These are phyloP conservation scores for Zalaria obscura DNA, from an alignment of 2,329 filamentous ascomycete species.

Conservation along the genomic window DNA sequence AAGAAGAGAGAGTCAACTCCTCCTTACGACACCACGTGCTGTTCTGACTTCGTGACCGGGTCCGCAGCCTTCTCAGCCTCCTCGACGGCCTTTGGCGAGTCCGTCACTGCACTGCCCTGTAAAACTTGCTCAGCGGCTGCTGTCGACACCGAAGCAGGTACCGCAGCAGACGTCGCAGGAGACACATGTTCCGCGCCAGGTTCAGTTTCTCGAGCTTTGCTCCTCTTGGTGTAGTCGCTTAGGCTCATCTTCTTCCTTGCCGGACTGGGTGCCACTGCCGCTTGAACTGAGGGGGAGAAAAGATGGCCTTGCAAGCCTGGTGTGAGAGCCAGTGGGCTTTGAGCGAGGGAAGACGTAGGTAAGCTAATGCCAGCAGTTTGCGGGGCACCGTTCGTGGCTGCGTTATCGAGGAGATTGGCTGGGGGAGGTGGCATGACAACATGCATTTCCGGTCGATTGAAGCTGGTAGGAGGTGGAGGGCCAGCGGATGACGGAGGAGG, in stretches of 20 bases:
- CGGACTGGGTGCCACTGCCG: constrained; percentile 25
- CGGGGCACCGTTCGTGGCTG: constrained; percentile 8
- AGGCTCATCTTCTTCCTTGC: constrained; percentile 35
- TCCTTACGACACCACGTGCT: too few species aligned
- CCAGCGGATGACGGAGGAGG: constrained; percentile 8
- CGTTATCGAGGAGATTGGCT: constrained; percentile 10
- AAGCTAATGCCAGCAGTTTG: constrained; percentile 3
- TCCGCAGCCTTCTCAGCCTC: too few species aligned
- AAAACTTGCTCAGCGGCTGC: not conserved
- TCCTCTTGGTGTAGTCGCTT: constrained; percentile 34
- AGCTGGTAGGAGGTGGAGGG: constrained; percentile 10
- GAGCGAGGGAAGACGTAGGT: constrained; percentile 7
- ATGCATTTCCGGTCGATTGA: constrained; percentile 11
- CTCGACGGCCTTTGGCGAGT: not conserved
- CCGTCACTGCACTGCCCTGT: not conserved
- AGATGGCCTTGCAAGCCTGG: constrained; percentile 7
- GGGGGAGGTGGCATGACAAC: constrained; percentile 20
- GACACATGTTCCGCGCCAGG: not conserved
- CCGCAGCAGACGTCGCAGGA: not conserved
- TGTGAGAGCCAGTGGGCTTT: constrained; percentile 12
- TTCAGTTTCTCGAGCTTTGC: constrained; percentile 16
- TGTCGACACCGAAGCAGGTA: not conserved
- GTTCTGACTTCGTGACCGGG: too few species aligned
- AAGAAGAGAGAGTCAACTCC: too few species aligned
- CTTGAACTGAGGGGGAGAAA: constrained; percentile 23